Base-by-base conservation (phyloP, 129 eudicot species). In the Apium graveolens region DNA sequence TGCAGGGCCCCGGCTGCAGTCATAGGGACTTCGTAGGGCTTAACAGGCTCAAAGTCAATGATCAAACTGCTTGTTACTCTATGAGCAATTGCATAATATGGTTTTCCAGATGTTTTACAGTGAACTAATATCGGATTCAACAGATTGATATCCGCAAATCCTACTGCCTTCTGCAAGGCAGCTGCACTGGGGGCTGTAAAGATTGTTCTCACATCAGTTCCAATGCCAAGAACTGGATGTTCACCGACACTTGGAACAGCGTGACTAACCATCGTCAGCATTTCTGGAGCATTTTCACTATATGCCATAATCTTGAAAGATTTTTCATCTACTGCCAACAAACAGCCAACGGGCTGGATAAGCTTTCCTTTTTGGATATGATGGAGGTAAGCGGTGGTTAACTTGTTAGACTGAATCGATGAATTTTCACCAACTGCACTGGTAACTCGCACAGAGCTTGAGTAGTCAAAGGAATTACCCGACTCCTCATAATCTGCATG, bases 201-300 rank as follows among this genome's bases (percentile, higher is more conserved):
- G 69, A 87, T 86, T 66, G 86, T 86, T 81, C 90, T 91, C 55
- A 88, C 93, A 86, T 91, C 93, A 78, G 80, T 26, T 55, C 93
- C 97, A 78, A 91, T 88, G 71, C 91, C 96, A 17, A 95, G 87
- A 75, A 78, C 82, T 3, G 97, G 96, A 75, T 84, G 86, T 75
- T 95, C 98, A 39, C 92, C 96, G 7, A 91, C 97, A 24, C 90
- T 91, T 5, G 98, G 98, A 27, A 95, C 98, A 5, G 98, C 88
- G 48, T 95, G 97, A 75, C 84, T 90, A 14, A 90, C 90, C 96
- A 86, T 91, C 89, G 24, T 97, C 44, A 95, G 92, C 98, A 95
- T 90, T 78, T 95, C 98, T 10, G 76, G 55, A 42, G 76, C 97
- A 68, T 95, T 95, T 65, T 91, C 97, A 55, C 96, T 90, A 46